Evolutionary conservation across 2,329 filamentous ascomycete genomes (phyloP).

Genomic region (Clonostachys solani): DNA sequence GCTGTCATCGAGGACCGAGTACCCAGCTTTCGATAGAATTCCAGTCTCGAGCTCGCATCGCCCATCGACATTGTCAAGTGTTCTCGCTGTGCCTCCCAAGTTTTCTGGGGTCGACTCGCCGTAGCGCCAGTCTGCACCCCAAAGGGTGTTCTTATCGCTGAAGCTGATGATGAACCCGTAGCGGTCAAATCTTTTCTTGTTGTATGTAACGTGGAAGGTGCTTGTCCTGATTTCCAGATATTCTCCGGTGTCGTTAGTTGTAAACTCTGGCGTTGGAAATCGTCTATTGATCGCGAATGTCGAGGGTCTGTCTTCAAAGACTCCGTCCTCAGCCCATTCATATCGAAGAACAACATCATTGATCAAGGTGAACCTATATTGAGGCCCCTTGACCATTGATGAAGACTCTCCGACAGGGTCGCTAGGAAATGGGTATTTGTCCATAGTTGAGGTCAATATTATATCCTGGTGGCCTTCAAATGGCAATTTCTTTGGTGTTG

Average conservation of each 20-base stretch:
- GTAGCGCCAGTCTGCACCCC: conserved; percentile 46
- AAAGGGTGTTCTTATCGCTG: conserved; percentile 31
- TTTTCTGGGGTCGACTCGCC: conserved; percentile 32
- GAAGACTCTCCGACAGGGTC: conserved; percentile 1
- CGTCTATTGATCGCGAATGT: conserved; percentile 55
- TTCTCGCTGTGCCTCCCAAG: conserved; percentile 45
- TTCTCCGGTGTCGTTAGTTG: conserved; percentile 36
- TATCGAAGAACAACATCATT: conserved; percentile 52
- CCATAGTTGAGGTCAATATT: background rate
- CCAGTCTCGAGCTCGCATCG: conserved; percentile 43
- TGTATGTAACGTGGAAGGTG: conserved; percentile 51
- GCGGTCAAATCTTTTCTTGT: conserved; percentile 49
- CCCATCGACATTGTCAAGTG: conserved; percentile 49
- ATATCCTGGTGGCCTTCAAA: background rate
- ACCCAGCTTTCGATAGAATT: conserved; percentile 44
- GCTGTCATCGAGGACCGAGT: conserved; percentile 48
- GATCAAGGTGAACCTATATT: conserved; percentile 58
- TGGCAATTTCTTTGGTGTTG: no score
- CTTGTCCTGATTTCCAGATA: conserved; percentile 51
- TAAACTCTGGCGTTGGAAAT: conserved; percentile 37
- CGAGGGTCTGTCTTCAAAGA: conserved; percentile 59
- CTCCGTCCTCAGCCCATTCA: conserved; percentile 55
- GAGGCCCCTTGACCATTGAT: conserved; percentile 6
- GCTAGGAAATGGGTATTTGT: conserved; percentile 1
- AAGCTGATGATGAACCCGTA: conserved; percentile 39